Percentiles rank a stretch among this genome's conserved stretches.
phyloP scores from a whole-genome alignment of 2,329 filamentous ascomycete genomes.

The Alternaria infectoria region DNA sequence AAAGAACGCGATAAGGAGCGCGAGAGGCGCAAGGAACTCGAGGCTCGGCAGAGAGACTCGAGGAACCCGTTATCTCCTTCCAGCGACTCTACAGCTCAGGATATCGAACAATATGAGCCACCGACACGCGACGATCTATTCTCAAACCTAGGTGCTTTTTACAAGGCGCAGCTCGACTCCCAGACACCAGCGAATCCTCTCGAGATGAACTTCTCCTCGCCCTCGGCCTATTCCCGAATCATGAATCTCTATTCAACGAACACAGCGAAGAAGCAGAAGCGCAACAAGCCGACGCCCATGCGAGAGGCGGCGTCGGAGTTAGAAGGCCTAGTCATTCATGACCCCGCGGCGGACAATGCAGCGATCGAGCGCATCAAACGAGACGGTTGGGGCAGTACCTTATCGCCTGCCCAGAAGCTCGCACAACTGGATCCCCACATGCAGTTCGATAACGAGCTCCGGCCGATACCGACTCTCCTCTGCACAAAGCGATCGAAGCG shows the following conservation, averaged over 20 bases:
- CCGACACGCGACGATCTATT: constrained; percentile 75
- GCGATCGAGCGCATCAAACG: constrained; percentile 62
- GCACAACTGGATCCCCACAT: constrained; percentile 58
- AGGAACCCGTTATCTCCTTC: constrained; percentile 25
- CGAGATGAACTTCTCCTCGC: constrained; percentile 70
- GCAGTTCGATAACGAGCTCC: constrained; percentile 74
- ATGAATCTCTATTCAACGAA: constrained; percentile 82
- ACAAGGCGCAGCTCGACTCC: constrained; percentile 74
- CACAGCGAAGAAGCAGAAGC: constrained; percentile 60
- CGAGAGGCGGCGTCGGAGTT: constrained; percentile 74
- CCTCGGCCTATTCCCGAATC: constrained; percentile 81
- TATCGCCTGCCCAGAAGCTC: constrained; percentile 59
- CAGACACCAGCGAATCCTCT: constrained; percentile 59
- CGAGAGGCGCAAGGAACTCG: constrained; percentile 43
- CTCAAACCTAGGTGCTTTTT: constrained; percentile 76
- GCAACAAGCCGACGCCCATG: constrained; percentile 74
- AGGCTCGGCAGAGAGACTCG: constrained; percentile 26
- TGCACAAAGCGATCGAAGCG: constrained; percentile 93
- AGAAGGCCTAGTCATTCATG: constrained; percentile 73
- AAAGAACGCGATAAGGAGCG: constrained; percentile 51
- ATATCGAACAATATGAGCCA: constrained; percentile 10
- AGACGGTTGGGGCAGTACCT: constrained; percentile 71
- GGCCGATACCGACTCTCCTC: constrained; percentile 81
- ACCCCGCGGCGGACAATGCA: constrained; percentile 65
- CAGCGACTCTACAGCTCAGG: constrained; percentile 17